phyloP scores from a whole-genome alignment of 148 eudicot genomes.

The Rhododendron ovatum region DNA sequence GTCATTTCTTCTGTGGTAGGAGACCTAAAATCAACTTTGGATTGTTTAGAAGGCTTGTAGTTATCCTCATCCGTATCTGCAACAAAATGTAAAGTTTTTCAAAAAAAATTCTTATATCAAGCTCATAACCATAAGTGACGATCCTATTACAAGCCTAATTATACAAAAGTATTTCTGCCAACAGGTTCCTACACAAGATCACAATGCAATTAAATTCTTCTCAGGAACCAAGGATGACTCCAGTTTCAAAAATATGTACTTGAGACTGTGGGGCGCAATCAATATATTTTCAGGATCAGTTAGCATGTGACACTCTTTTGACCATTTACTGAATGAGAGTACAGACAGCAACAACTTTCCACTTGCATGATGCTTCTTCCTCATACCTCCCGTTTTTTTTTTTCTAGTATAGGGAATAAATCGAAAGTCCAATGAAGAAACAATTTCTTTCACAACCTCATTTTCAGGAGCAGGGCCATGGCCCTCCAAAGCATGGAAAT shows the following conservation, averaged over 20 bases:
- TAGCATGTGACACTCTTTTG: background rate
- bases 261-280: background rate
- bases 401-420: background rate
- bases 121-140: background rate
- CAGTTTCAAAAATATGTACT: background rate
- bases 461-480: background rate
- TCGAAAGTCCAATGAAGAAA: background rate
- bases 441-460: background rate
- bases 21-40: slow-evolving; percentile 56
- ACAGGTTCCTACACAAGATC: background rate
- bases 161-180: background rate
- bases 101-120: background rate
- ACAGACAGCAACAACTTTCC: background rate
- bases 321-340: background rate
- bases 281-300: background rate
- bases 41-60: slow-evolving; percentile 74
- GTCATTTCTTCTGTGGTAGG: slow-evolving; percentile 37
- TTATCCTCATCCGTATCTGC: slow-evolving; percentile 88
- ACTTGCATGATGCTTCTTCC: background rate
- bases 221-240: background rate
- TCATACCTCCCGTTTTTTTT: background rate
- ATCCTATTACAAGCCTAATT: background rate
- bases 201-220: background rate
- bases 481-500: background rate
- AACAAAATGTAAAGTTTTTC: background rate